Base-by-base conservation (phyloP, 805 yeast genomes). In the Wickerhamomyces tratensis region DNA sequence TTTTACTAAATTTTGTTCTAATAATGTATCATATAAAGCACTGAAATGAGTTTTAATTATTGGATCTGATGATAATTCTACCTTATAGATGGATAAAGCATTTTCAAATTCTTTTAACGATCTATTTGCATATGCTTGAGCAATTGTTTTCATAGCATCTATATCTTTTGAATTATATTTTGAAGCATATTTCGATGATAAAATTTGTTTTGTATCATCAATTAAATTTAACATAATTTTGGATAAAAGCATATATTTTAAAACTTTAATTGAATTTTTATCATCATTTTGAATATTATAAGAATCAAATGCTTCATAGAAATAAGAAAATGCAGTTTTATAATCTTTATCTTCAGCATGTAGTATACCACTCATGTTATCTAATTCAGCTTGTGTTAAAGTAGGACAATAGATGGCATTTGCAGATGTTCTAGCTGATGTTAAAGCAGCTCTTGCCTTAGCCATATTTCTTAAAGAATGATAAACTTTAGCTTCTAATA, bases 311-410 rank as follows among this genome's bases (percentile, higher is more conserved):
- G 96, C 82, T 65, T 93, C 99, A 57, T 77, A 89, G 57, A 93
- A 93, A 63, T 93, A 93, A 7, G 97, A 88, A 58, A 75, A 93
- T 11, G 98, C 96, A 10, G 98, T 93, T 59, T 86, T 85, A 67
- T 86, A 94, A 63, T 93, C 99, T 61, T 86, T 86, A 55, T 93
- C 98, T 64, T 93, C 97, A 35, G 97, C 95, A 66, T 91, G 94
- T 48, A 93, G 73, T 43, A 91, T 80, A 52, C 99, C 98, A 59
- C 94, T 82, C 82, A 91, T 88, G 65, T 86, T 76, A 61, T 93
- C 99, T 43, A 93, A 74, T 58, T 88, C 95, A 1, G 98, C 98
- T 65, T 93, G 96, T 53, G 83, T 74, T 41, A 80, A 69, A n/a
- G 97, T 85, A 9, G 98, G 95, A 55, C 96, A 86, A 67, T 89